Base-by-base conservation (phyloP, 2,329 filamentous ascomycete genomes). In the Aspergillus costaricaensis region DNA sequence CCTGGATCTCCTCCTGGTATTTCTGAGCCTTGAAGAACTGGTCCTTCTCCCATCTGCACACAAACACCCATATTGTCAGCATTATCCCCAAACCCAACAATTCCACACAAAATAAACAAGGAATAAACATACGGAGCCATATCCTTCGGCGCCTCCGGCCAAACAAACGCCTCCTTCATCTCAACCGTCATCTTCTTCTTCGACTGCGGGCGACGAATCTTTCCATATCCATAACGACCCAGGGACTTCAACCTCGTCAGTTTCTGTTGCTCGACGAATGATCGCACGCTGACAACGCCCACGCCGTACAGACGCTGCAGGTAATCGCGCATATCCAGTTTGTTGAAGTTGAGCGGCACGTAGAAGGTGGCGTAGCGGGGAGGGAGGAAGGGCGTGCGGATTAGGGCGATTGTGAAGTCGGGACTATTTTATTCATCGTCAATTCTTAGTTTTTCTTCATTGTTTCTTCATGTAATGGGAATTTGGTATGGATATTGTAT, bases 181-280 rank as follows among this genome's bases (percentile, higher is more conserved):
- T 97, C 91, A 48, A 96, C 91, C 44, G 90, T 96, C 95, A 99
- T 99, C 77, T 88, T 90, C 85, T 99, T 99, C 71, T 88, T 84
- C 53, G 87, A 81, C 65, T 85, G 82, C 25, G 91, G 90, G 23
- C 94, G 86, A 76, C 87, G 88, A 82, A 86, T 87, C 63, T 83
- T 83, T 62, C 84, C 82, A 70, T 77, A 81, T 61, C 75, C 72
- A 73, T 73, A 75, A 75, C 68, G 77, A 43, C 65, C 72, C 49
- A 67, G 61, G 41, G 64, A 68, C 15, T 67, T 69, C 68, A 71
- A 71, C 55, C 66, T 85, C 59, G 84, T 84, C 38, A 89, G 76
- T 50, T 84, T 85, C 74, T 87, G 83, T 77, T 89, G 86, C 70
- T 91, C 88, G 72, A 98, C 86, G 72, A 86, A 94, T 56, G 91